A percentile compares a stretch with the other conserved stretches of the same genome.
These are phyloP conservation scores for Malbranchea zuffiana DNA, from an alignment of 2,329 filamentous ascomycete genomes.

Conservation along the genomic window DNA sequence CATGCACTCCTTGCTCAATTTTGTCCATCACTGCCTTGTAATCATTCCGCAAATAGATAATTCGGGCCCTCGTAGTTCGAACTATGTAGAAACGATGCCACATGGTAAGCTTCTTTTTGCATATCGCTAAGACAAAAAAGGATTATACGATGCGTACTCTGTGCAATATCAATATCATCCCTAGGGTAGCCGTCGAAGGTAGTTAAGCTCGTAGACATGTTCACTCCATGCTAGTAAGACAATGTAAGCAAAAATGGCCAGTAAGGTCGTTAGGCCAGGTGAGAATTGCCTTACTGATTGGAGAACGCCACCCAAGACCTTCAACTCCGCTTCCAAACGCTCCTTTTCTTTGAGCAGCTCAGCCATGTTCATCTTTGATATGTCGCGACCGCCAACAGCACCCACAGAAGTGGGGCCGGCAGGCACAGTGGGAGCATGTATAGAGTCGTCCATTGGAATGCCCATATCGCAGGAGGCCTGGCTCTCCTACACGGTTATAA, in stretches of 20 bases:
- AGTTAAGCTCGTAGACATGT: constrained; percentile 79
- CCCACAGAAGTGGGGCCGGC: constrained; percentile 63
- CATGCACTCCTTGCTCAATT: constrained; percentile 79
- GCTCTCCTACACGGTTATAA: neutral
- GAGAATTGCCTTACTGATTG: constrained; percentile 57
- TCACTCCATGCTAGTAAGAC: constrained; percentile 68
- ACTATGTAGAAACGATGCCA: constrained; percentile 43
- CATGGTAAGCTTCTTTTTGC: neutral
- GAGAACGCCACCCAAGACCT: constrained; percentile 72
- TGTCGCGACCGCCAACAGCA: constrained; percentile 46
- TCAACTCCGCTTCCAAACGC: constrained; percentile 73
- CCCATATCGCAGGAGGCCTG: constrained; percentile 33
- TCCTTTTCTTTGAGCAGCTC: constrained; percentile 81
- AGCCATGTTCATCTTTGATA: constrained; percentile 56
- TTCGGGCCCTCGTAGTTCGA: constrained; percentile 80
- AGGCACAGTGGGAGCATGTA: constrained; percentile 60
- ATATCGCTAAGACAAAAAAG: neutral
- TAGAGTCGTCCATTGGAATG: constrained; percentile 50
- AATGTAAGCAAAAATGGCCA: constrained; percentile 14
- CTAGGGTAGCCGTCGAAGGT: constrained; percentile 87
- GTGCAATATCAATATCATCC: constrained; percentile 86
- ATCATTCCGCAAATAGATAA: constrained; percentile 83
- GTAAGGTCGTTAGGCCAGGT: neutral
- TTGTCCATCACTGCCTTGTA: constrained; percentile 77
- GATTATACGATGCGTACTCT: constrained; percentile 50